Base-by-base conservation (phyloP, 129 eudicot genomes). In the Silybum marianum region DNA sequence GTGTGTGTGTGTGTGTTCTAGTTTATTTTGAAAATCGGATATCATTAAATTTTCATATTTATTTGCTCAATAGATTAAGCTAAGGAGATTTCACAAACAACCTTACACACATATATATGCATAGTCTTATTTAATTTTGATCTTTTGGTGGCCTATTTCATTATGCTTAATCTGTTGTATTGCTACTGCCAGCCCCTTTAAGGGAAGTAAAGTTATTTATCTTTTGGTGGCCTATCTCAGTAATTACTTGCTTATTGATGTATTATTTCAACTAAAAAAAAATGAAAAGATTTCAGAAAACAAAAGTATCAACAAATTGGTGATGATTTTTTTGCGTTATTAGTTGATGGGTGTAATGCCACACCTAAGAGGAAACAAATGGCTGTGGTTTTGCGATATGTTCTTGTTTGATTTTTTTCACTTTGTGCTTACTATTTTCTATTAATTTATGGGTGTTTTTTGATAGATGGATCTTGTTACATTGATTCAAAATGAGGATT, bases 331-430 rank as follows among this genome's bases (percentile, higher is more conserved):
- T 58, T 58, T 58, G 66, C 66, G 3, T 5, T 58, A 2, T 58
- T 58, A 58, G 66, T 77, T 62, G 69, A 77, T 65, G 81, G 68
- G 21, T 63, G 73, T 63, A 14, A 71, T 63, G 73, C 66, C 42
- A 14, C 13, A 14, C 68, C 73, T 26, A 26, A 12, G 25, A 62
- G 40, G 42, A 48, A 65, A 30, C 72, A 82, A 82, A 34, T 82
- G 72, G 71, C 9, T 23, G 62, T 76, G 16, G 42, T 76, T 82
- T 58, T 82, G 16, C 77, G 77, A 0, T 82, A 67, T 82, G 82
- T 82, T 21, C n/a, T n/a, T n/a, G n/a, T n/a, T n/a, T n/a, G n/a
- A n/a, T n/a, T n/a, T n/a, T n/a, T n/a, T n/a, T n/a, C n/a, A n/a
- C n/a, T n/a, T n/a, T n/a, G n/a, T n/a, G n/a, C n/a, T n/a, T n/a